Evolutionary conservation across 202 grass and related monocot species (phyloP).

Genomic region (Eragrostis tef): DNA sequence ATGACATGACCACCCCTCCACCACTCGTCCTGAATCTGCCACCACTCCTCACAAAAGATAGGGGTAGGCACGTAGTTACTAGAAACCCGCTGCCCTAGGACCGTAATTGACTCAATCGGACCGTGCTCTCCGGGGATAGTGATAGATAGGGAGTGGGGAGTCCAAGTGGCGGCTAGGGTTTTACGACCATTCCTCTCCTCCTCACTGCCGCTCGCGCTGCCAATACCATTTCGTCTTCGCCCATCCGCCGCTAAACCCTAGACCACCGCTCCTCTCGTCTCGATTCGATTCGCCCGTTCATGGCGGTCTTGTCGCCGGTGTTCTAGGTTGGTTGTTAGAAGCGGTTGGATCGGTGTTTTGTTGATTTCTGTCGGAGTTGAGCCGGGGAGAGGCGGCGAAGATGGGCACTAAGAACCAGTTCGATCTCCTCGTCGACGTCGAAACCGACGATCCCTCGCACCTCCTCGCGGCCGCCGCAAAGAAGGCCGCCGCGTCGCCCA

Average conservation of each 20-base stretch:
- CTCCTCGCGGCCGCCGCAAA: slow-evolving; percentile 66
- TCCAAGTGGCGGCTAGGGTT: slow-evolving; percentile 47
- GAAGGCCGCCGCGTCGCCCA: slow-evolving; percentile 59
- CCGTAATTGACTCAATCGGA: background rate
- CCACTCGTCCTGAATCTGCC: background rate
- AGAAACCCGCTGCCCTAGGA: accelerated
- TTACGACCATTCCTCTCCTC: slow-evolving; percentile 2
- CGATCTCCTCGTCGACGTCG: slow-evolving; percentile 82
- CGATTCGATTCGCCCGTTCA: slow-evolving; percentile 3
- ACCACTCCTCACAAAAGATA: background rate
- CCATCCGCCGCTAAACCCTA: slow-evolving; percentile 52
- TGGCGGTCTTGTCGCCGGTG: slow-evolving; percentile 42
- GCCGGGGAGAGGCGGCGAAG: background rate
- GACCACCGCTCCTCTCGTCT: background rate
- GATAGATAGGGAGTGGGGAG: background rate
- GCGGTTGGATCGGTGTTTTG: background rate
- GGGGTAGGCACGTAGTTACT: background rate
- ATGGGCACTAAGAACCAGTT: slow-evolving; percentile 79
- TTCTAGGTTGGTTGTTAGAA: slow-evolving; percentile 38
- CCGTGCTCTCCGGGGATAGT: background rate
- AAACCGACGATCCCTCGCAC: slow-evolving; percentile 68
- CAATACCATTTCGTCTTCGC: slow-evolving; percentile 3
- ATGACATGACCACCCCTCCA: too few relatives aligned
- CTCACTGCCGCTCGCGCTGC: background rate
- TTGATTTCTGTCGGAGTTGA: background rate